Evolutionary conservation across 768 basidiomycete species (phyloP).

Genomic region (Termitomyces sp.): DNA sequence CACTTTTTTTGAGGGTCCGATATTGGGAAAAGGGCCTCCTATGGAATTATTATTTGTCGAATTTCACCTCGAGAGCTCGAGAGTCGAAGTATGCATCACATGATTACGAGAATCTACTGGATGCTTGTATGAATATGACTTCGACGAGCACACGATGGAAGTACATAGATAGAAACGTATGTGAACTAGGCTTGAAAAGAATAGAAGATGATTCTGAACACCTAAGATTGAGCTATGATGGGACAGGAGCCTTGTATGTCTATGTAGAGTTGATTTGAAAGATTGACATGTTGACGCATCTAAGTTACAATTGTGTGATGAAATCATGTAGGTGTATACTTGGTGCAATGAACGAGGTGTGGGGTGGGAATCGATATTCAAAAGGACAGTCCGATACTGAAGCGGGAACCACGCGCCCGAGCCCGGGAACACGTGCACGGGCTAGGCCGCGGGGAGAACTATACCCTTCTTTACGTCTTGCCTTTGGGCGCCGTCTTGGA

Average conservation of each 20-base stretch:
- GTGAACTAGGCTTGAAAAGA: not conserved
- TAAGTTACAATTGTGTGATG: constrained; percentile 5
- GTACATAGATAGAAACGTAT: not conserved
- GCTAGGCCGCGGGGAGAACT: not conserved
- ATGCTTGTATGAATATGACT: not conserved
- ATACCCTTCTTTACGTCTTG: constrained; percentile 43
- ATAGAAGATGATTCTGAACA: not conserved
- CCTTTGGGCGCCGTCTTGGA: constrained; percentile 77
- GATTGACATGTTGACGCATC: not conserved
- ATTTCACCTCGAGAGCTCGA: too few relatives aligned
- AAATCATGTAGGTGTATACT: not conserved
- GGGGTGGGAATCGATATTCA: not conserved
- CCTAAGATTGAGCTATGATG: not conserved
- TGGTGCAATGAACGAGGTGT: not conserved
- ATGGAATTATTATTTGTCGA: not conserved
- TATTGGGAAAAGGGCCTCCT: too few relatives aligned
- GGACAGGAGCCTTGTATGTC: constrained; percentile 1
- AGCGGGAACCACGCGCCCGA: constrained; percentile 6
- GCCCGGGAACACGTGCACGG: constrained; percentile 7
- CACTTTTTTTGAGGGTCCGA: too few relatives aligned
- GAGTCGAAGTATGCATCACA: too few relatives aligned
- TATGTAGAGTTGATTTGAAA: not conserved
- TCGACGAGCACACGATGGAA: not conserved
- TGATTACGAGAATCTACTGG: not conserved
- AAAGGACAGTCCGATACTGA: constrained; percentile 3